A percentile compares a stretch with the other conserved stretches of the same genome.
Evolutionary conservation across 2,329 filamentous ascomycete genomes (phyloP).

Genomic region (Cladosporium sp.): DNA sequence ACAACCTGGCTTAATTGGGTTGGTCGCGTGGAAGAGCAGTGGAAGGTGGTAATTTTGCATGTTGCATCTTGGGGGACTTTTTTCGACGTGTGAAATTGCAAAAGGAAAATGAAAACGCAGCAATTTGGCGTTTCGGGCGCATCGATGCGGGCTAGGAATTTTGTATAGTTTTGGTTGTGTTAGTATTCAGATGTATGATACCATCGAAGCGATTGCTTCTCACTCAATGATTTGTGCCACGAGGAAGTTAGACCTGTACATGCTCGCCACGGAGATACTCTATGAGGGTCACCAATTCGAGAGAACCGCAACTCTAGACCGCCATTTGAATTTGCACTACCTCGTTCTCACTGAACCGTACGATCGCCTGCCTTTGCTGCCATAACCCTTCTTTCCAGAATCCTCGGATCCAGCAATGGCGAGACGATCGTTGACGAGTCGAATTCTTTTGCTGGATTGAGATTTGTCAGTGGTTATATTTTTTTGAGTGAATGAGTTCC

Average conservation of each 20-base stretch:
- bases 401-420: slow-evolving; percentile 30
- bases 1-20: slow-evolving; percentile 91
- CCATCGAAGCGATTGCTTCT: slow-evolving; percentile 11
- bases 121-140: slow-evolving; percentile 6
- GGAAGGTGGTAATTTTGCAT: not conserved
- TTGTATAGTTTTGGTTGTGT: slow-evolving; percentile 11
- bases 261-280: not conserved
- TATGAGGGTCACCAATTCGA: not conserved
- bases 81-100: slow-evolving; percentile 5
- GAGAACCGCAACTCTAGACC: not conserved
- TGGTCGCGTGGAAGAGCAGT: slow-evolving; percentile 43
- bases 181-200: slow-evolving; percentile 19
- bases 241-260: not conserved
- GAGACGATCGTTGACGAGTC: slow-evolving; percentile 31
- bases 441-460: slow-evolving; percentile 24
- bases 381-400: slow-evolving; percentile 26
- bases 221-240: not conserved
- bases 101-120: not conserved
- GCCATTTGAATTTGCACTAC: not conserved
- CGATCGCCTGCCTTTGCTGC: slow-evolving; percentile 6
- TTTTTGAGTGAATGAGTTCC: not conserved
- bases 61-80: not conserved
- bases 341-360: not conserved
- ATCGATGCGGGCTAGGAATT: not conserved
- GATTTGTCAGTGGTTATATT: not conserved